Evolutionary conservation across 179 eudicot species (phyloP), one percentile per base, ranked within the genome.

Genomic region (Actinidia arguta): DNA sequence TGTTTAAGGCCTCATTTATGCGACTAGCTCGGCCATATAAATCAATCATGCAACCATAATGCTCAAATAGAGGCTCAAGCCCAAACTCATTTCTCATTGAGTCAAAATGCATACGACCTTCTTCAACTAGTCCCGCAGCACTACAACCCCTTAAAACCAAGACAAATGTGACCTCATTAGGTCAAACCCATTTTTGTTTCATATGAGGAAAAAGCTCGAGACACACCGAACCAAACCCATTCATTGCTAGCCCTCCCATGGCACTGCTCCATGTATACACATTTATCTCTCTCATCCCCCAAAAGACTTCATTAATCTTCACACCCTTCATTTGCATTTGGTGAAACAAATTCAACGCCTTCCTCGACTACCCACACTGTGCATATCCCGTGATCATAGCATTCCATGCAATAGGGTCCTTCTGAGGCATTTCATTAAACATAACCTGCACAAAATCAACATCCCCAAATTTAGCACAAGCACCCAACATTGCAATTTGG

Each of bases 211-310:
- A 85, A 6, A 85, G 76, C 71, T 78, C 82, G 31, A 85, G 80
- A 69, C 87, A 82, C 36, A 71, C 14, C n/a, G 54, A 27, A 16
- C 87, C 82, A 3, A 62, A 66, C 14, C 87, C 85, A 55, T 85
- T 82, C 85, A 82, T 78, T 20, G 85, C 85, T 62, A 85, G 67
- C 25, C 85, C 87, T n/a, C 72, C 71, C 67, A 85, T 72, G 62
- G 82, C 82, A 31, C 87, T 55, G 78, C 82, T 85, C 82, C 82
- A 85, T 10, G 85, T 85, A n/a, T 82, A 85, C 4, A 85, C 85
- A 64, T 85, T 85, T 69, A 47, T 85, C 8, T 78, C 87, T 47
- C 24, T 78, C 80, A 85, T 71, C 39, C 72, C 82, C 85, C 82
- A 82, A 78, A 82, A 85, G 42, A 31, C 80, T 73, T 78, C 85